These are phyloP conservation scores for Lentinula raphanica DNA, from an alignment of 768 basidiomycete genomes.

Conservation along the genomic window DNA sequence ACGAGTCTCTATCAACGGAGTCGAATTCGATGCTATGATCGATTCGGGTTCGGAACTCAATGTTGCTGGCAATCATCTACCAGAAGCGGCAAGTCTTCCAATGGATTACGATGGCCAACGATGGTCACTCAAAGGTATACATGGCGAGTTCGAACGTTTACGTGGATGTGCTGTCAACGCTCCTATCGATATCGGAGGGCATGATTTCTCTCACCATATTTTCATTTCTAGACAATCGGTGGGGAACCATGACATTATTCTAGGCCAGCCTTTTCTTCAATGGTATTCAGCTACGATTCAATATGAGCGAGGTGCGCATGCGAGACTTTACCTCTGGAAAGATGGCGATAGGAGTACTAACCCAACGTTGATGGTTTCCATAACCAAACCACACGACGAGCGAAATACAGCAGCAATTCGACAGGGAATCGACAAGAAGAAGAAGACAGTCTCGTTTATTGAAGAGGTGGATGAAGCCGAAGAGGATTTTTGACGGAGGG, in stretches of 20 bases:
- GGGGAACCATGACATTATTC: slow-evolving; percentile 11
- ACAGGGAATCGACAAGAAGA: not conserved
- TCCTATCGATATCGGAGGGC: slow-evolving; percentile 11
- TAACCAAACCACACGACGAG: not conserved
- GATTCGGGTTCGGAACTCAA: slow-evolving; percentile 6
- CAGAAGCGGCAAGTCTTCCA: slow-evolving; percentile 17
- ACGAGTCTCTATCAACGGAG: not conserved
- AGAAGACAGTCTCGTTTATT: not conserved
- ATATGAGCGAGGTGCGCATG: not conserved
- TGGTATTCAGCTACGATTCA: slow-evolving; percentile 7
- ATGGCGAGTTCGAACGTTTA: slow-evolving; percentile 11
- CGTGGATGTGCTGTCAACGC: slow-evolving; percentile 16
- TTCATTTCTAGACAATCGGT: slow-evolving; percentile 13
- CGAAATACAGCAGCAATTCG: not conserved
- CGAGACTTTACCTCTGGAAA: not conserved
- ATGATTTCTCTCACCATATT: slow-evolving; percentile 22
- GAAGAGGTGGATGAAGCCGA: not conserved
- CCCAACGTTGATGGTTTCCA: not conserved
- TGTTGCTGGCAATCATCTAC: not conserved
- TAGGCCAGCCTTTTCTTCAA: slow-evolving; percentile 15
- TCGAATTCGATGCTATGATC: not conserved
- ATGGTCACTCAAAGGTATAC: slow-evolving; percentile 23
- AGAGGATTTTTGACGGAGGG: not conserved
- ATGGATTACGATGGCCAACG: slow-evolving; percentile 46
- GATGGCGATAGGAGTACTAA: not conserved